These are phyloP conservation scores for Hypoxylon sp. DNA, from an alignment of 2,329 filamentous ascomycete genomes.

Conservation along the genomic window DNA sequence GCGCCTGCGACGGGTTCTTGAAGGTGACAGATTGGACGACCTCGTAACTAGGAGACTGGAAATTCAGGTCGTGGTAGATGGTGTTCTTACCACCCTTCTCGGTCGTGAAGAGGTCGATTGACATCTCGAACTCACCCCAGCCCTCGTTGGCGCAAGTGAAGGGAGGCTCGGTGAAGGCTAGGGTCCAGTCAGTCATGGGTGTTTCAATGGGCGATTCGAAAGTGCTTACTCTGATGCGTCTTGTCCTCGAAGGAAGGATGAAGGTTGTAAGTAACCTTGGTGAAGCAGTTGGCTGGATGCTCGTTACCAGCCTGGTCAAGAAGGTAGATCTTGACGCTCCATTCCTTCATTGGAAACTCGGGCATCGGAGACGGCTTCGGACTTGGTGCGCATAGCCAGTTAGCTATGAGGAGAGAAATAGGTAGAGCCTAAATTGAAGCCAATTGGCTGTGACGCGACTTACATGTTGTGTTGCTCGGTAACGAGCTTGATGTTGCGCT, in stretches of 20 bases:
- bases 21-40: conserved; percentile 85
- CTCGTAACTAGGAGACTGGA: conserved; percentile 85
- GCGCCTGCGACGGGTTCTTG: conserved; percentile 91
- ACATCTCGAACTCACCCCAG: conserved; percentile 99
- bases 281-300: conserved; percentile 86
- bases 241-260: conserved; percentile 91
- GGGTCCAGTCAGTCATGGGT: conserved; percentile 35
- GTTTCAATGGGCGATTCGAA: conserved; percentile 6
- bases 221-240: conserved; percentile 81
- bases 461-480: conserved; percentile 93
- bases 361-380: conserved; percentile 85
- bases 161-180: conserved; percentile 86
- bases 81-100: conserved; percentile 88
- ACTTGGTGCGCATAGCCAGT: conserved; percentile 60
- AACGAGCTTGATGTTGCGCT: conserved; percentile 92
- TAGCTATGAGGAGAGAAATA: conserved; percentile 26
- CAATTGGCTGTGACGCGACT: conserved; percentile 57
- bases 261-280: conserved; percentile 92
- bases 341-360: conserved; percentile 92
- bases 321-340: conserved; percentile 89
- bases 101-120: conserved; percentile 83
- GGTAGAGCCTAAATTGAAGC: not conserved
- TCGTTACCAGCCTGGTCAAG: conserved; percentile 90
- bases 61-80: conserved; percentile 92
- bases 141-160: conserved; percentile 94